Evolutionary conservation across 495 filamentous ascomycete species (phyloP).

Genomic region (Talaromyces thailandensis): DNA sequence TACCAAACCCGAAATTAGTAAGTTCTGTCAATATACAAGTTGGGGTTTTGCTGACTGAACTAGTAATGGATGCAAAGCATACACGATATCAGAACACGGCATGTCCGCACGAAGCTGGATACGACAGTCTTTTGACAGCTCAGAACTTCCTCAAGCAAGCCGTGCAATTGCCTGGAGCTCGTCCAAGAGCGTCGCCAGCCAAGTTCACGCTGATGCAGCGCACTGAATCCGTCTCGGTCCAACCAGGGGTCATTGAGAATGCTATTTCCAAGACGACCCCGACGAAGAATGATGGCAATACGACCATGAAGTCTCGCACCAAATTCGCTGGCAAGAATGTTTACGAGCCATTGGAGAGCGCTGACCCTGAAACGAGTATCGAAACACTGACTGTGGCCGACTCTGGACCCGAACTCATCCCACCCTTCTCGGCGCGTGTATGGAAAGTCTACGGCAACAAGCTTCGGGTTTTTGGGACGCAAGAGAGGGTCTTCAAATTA

Average conservation of each 20-base stretch:
- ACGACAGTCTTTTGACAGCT: conserved; percentile 63
- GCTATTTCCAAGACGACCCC: not conserved
- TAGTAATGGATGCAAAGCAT: conserved; percentile 32
- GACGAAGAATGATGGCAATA: not conserved
- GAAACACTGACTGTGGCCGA: not conserved
- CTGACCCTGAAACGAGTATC: not conserved
- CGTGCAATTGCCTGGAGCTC: conserved; percentile 31
- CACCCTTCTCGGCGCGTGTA: conserved; percentile 40
- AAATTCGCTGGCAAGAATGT: conserved; percentile 1
- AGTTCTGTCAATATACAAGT: conserved; percentile 2
- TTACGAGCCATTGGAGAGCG: not conserved
- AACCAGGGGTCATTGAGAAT: not conserved
- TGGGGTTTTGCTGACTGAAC: conserved; percentile 3
- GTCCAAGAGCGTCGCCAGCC: not conserved
- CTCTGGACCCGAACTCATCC: conserved; percentile 29
- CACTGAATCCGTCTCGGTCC: not conserved
- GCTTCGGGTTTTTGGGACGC: conserved; percentile 55
- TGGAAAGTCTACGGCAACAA: conserved; percentile 58
- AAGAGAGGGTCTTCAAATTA: conserved; percentile 43
- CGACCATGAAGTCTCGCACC: not conserved
- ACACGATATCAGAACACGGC: conserved; percentile 35
- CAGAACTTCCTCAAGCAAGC: conserved; percentile 55
- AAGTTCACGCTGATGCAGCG: not conserved
- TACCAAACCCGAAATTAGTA: conserved; percentile 38
- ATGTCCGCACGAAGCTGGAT: conserved; percentile 59